Conservation (phyloP, 2,329 filamentous ascomycete genomes). For the Aspergillus sp. region DNA sequence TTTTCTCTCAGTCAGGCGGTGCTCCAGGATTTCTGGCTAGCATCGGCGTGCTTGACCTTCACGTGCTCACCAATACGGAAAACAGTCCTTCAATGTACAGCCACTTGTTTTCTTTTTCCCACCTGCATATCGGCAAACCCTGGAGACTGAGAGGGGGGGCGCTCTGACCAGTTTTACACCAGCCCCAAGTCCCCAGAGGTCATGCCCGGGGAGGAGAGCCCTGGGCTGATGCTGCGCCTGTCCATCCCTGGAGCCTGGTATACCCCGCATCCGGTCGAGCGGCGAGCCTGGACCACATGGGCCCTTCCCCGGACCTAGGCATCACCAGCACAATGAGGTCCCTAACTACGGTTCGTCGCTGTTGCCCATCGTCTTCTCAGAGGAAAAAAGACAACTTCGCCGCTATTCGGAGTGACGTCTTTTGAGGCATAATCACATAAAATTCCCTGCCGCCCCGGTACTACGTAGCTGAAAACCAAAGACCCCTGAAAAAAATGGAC, state of each 20-base stretch:
- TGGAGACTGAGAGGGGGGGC: too few relatives aligned
- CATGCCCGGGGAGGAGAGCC: neutral
- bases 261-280: conserved; percentile 26
- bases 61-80: neutral
- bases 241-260: conserved; percentile 2
- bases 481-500: neutral
- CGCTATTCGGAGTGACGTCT: neutral
- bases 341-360: neutral
- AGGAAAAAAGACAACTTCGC: neutral
- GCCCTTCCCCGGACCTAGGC: conserved; percentile 20
- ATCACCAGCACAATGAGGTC: neutral
- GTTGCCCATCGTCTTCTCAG: neutral
- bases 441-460: neutral
- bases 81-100: neutral
- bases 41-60: neutral
- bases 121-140: too few relatives aligned
- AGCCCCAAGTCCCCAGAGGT: neutral
- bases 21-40: neutral
- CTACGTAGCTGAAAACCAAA: neutral
- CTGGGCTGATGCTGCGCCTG: neutral
- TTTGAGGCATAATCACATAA: neutral
- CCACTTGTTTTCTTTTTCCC: neutral
- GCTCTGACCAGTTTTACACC: neutral
- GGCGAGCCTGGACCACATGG: conserved; percentile 23
- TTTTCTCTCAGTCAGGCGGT: conserved; percentile 4